Conservation (phyloP, 768 basidiomycete species). For the Calocera viscosa region DNA sequence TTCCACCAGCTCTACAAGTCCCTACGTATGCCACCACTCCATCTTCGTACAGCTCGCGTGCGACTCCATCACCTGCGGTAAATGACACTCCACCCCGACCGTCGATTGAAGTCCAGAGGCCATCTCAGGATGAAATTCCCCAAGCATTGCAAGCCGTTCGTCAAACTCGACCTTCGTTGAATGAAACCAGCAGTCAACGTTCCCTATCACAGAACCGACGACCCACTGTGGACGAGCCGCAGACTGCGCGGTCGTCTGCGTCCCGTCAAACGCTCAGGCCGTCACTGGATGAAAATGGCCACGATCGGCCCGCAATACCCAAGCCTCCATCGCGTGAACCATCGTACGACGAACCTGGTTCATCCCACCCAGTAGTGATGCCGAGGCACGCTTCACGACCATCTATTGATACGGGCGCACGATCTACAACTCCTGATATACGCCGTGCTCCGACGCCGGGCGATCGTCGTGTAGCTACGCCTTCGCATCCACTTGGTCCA, state of each 20-base stretch:
- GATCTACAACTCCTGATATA: neutral
- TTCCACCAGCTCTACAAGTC: neutral
- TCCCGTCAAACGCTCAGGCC: neutral
- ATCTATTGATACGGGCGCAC: neutral
- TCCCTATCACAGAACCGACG: neutral
- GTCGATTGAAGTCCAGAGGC: conserved; percentile 16
- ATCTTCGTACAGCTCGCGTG: conserved; percentile 16
- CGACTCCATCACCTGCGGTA: conserved; percentile 20
- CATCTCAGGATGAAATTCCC: conserved; percentile 10
- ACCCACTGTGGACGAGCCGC: neutral
- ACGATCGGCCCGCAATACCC: neutral
- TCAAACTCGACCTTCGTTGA: neutral
- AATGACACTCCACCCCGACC: conserved; percentile 10
- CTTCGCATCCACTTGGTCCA: neutral
- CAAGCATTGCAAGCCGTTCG: neutral
- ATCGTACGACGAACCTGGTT: neutral
- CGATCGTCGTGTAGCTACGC: neutral
- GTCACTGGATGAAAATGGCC: neutral
- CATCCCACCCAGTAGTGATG: neutral
- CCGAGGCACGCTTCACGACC: neutral
- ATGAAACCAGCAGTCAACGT: neutral
- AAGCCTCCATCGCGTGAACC: neutral
- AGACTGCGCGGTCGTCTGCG: neutral
- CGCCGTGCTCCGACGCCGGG: neutral
- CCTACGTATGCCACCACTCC: conserved; percentile 11